A percentile compares a stretch with the other conserved stretches of the same genome.
phyloP scores from a whole-genome alignment of 371 early-diverging fungal genomes.

The Gilbertella persicaria region DNA sequence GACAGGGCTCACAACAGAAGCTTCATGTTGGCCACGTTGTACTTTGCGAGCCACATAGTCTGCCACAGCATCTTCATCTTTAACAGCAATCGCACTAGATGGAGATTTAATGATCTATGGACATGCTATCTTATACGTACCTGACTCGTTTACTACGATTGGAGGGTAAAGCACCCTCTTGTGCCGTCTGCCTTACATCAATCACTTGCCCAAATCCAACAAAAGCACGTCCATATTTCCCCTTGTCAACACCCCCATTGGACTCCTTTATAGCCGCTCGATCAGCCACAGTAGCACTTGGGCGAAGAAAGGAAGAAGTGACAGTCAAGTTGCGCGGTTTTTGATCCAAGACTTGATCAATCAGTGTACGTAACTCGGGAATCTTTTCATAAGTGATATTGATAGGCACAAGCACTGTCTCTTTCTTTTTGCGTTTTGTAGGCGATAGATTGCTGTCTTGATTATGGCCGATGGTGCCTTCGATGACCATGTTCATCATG shows the following conservation, averaged over 20 bases:
- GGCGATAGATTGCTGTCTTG: slow-evolving; percentile 19
- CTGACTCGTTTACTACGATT: slow-evolving; percentile 18
- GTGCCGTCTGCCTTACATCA: slow-evolving; percentile 21
- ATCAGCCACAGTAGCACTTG: slow-evolving; percentile 38
- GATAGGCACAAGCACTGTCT: slow-evolving; percentile 43
- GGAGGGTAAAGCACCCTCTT: slow-evolving; percentile 11
- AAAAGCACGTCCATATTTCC: slow-evolving; percentile 49
- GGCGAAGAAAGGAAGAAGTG: slow-evolving; percentile 34
- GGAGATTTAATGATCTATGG: not conserved
- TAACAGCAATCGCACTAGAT: slow-evolving; percentile 22
- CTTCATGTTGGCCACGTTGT: slow-evolving; percentile 42
- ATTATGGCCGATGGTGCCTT: slow-evolving; percentile 40
- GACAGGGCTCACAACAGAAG: slow-evolving; percentile 41
- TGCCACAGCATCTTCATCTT: slow-evolving; percentile 23
- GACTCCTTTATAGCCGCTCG: slow-evolving; percentile 35
- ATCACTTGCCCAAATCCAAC: slow-evolving; percentile 44
- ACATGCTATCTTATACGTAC: slow-evolving; percentile 4
- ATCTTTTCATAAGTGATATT: slow-evolving; percentile 53
- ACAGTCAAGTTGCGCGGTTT: slow-evolving; percentile 28
- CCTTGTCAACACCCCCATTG: slow-evolving; percentile 25
- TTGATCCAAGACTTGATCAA: slow-evolving; percentile 54
- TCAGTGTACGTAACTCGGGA: slow-evolving; percentile 44
- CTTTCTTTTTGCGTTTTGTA: slow-evolving; percentile 7
- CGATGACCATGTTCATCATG: slow-evolving; percentile 45
- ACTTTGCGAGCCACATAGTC: slow-evolving; percentile 34